Percentiles rank a stretch among this genome's conserved stretches.
These are phyloP conservation scores for Neurospora tetrasperma DNA, from an alignment of 495 filamentous ascomycete genomes.

Conservation along the genomic window DNA sequence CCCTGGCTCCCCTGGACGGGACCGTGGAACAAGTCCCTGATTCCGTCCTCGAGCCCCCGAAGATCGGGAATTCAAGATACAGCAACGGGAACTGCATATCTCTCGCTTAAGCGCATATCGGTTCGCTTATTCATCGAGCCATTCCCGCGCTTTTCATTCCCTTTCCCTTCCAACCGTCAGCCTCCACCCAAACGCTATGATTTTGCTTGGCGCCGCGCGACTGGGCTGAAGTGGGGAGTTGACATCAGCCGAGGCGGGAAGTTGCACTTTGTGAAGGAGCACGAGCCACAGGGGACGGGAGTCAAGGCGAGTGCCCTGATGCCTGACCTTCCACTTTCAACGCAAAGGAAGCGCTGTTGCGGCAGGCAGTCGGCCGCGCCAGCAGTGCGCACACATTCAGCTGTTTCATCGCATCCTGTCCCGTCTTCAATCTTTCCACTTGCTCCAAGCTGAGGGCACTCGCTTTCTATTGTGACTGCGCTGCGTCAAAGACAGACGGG, in stretches of 20 bases:
- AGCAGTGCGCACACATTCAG: background rate
- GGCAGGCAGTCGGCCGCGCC: background rate
- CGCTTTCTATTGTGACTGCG: background rate
- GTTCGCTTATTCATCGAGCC: background rate
- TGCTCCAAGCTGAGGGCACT: background rate
- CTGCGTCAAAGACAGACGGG: background rate
- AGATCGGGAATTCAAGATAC: background rate
- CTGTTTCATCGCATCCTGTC: background rate
- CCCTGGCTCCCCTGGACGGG: background rate
- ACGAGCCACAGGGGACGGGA: background rate
- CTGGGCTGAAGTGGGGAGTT: background rate
- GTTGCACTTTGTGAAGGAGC: background rate
- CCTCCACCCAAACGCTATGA: background rate
- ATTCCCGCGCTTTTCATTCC: background rate
- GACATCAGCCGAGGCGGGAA: background rate
- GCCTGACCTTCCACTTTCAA: background rate
- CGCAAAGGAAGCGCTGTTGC: background rate
- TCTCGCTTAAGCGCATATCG: conserved; percentile 1
- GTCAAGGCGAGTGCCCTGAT: background rate
- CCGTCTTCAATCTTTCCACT: background rate
- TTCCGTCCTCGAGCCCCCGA: background rate
- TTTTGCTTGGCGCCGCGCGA: background rate
- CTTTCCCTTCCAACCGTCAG: background rate
- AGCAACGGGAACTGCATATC: background rate
- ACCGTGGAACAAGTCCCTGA: background rate